A percentile compares a stretch with the other conserved stretches of the same genome.
phyloP scores from a whole-genome alignment of 176 grass and related monocot species.

The Stipa capillata region DNA sequence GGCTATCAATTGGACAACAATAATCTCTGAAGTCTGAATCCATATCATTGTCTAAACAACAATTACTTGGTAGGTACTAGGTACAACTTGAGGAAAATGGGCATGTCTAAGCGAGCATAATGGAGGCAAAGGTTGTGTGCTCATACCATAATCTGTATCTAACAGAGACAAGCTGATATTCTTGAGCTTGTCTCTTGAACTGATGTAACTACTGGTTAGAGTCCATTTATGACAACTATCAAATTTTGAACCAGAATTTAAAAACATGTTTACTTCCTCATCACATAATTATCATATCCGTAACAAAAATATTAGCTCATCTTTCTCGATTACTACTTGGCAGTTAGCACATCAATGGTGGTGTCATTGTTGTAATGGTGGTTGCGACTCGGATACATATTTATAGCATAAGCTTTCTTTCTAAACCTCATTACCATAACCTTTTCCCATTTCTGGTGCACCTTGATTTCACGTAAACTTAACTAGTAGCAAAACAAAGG shows the following conservation, averaged over 20 bases:
- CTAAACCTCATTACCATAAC: not conserved
- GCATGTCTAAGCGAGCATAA: no score
- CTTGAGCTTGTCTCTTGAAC: not conserved
- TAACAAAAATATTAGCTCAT: not conserved
- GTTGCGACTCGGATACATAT: not conserved
- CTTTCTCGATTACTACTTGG: not conserved
- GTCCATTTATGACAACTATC: not conserved
- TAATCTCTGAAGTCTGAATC: not conserved
- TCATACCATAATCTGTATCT: not conserved
- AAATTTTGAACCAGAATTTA: not conserved
- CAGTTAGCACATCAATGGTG: constrained; percentile 11
- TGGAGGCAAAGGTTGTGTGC: not conserved
- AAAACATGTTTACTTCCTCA: not conserved
- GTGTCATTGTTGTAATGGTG: not conserved
- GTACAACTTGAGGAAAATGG: not conserved
- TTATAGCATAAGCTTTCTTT: not conserved
- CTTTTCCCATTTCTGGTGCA: not conserved
- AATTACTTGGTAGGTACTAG: not conserved
- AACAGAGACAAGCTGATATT: not conserved
- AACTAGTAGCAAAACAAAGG: not conserved
- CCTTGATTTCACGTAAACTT: not conserved
- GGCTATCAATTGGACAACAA: not conserved
- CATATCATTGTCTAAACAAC: not conserved
- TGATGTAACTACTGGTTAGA: constrained; percentile 3
- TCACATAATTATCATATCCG: not conserved